phyloP scores from a whole-genome alignment of 2,329 filamentous ascomycete species.

The Blumeriella jaapii region DNA sequence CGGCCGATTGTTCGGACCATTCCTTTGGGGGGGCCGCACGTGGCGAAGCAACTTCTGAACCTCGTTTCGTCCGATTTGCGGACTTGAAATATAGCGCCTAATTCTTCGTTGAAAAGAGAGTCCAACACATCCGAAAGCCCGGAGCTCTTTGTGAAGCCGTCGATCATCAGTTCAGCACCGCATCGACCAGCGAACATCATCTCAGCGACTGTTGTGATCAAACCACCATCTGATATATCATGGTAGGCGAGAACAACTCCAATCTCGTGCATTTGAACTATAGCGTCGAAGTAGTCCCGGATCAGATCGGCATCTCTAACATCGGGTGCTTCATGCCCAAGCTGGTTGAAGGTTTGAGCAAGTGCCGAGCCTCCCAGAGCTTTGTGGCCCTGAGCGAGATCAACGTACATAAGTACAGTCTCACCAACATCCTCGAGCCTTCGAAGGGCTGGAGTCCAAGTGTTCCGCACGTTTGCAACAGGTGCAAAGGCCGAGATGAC shows the following conservation, averaged over 20 bases:
- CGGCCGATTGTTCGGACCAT: constrained; percentile 77
- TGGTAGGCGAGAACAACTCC: constrained; percentile 84
- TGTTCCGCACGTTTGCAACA: constrained; percentile 70
- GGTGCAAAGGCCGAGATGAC: constrained; percentile 85
- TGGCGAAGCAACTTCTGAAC: constrained; percentile 85
- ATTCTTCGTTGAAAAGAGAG: constrained; percentile 87
- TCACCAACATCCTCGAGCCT: constrained; percentile 80
- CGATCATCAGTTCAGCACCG: constrained; percentile 75
- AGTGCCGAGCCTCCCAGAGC: constrained; percentile 84
- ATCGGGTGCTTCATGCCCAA: constrained; percentile 78
- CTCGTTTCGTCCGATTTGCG: constrained; percentile 71
- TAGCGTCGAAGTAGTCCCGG: constrained; percentile 84
- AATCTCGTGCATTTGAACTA: constrained; percentile 53
- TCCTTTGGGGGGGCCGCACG: constrained; percentile 71
- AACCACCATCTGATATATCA: constrained; percentile 84
- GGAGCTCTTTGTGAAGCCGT: constrained; percentile 54
- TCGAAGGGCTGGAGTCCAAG: constrained; percentile 86
- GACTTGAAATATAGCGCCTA: constrained; percentile 93
- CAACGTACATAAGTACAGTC: constrained; percentile 79
- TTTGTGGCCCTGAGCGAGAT: constrained; percentile 70
- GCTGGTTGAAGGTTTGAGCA: constrained; percentile 76
- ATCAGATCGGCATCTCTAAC: constrained; percentile 71
- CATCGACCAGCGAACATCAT: constrained; percentile 98
- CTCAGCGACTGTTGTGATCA: constrained; percentile 82
- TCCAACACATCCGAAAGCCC: constrained; percentile 53